Conservation (phyloP, 495 filamentous ascomycete genomes). For the Aspergillus heteromorphus region DNA sequence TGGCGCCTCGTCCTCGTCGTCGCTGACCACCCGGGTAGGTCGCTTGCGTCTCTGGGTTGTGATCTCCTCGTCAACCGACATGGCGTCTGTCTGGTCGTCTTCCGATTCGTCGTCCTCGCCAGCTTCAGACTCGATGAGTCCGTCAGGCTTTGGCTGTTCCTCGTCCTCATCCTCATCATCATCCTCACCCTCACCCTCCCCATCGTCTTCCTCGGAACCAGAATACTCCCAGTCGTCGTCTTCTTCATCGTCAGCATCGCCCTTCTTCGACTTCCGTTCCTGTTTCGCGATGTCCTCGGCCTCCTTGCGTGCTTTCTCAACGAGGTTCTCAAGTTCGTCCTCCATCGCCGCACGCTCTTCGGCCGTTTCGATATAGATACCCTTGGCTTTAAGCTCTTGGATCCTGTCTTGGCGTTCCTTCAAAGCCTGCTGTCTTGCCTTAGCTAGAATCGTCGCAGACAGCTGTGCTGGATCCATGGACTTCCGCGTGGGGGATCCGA, state of each 20-base stretch:
- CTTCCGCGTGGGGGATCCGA: constrained; percentile 57
- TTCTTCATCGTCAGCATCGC: constrained; percentile 47
- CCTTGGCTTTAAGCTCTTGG: constrained; percentile 67
- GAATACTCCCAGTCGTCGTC: constrained; percentile 40
- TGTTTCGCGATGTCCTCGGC: constrained; percentile 70
- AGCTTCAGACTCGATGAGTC: constrained; percentile 27
- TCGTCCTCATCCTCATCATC: constrained; percentile 41
- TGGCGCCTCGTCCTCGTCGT: constrained; percentile 48
- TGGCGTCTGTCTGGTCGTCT: constrained; percentile 23
- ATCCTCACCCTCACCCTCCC: constrained; percentile 55
- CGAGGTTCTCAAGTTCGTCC: constrained; percentile 76
- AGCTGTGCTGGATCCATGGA: constrained; percentile 65
- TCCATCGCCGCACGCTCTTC: constrained; percentile 80
- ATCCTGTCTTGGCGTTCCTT: constrained; percentile 74
- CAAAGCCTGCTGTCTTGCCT: constrained; percentile 74
- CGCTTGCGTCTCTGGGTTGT: constrained; percentile 32
- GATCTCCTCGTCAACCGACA: constrained; percentile 24
- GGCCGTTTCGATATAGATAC: constrained; percentile 74
- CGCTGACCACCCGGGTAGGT: constrained; percentile 38
- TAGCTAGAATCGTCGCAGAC: constrained; percentile 57
- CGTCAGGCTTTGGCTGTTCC: constrained; percentile 42
- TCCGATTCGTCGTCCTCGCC: constrained; percentile 34
- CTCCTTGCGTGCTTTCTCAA: constrained; percentile 78
- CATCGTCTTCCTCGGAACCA: constrained; percentile 48
- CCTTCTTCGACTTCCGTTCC: constrained; percentile 67